phyloP scores from a whole-genome alignment of 2,329 filamentous ascomycete genomes.

The Verticillium dahliae region DNA sequence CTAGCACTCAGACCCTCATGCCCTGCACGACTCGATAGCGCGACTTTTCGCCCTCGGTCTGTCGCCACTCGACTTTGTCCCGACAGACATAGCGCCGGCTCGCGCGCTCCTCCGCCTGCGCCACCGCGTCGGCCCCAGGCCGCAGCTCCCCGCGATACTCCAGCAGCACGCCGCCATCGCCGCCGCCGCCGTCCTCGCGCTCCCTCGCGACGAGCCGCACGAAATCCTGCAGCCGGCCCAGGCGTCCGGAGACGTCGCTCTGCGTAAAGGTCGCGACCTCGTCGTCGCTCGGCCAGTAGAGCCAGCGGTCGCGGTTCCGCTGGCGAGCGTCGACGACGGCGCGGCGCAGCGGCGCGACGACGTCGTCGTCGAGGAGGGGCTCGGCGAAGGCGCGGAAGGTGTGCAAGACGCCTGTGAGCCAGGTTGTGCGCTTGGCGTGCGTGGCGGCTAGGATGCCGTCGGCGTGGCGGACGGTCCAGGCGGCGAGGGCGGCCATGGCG shows the following conservation, averaged over 20 bases:
- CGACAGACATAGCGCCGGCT: neutral
- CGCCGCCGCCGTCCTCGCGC: neutral
- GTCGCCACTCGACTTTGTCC: neutral
- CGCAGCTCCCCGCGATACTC: neutral
- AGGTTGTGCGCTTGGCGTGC: constrained; percentile 9
- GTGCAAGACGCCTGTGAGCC: constrained; percentile 29
- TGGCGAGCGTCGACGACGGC: constrained; percentile 17
- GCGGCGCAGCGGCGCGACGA: constrained; percentile 22
- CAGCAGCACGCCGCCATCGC: neutral
- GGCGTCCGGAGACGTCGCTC: constrained; percentile 4
- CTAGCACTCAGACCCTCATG: neutral
- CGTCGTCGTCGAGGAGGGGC: constrained; percentile 27
- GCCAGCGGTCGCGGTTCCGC: constrained; percentile 12
- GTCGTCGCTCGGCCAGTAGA: constrained; percentile 31
- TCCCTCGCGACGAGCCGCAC: neutral
- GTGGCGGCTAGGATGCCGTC: constrained; percentile 18
- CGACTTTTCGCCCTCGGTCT: neutral
- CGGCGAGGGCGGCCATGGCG: constrained; percentile 49
- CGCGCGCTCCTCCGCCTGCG: neutral
- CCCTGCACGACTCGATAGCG: neutral
- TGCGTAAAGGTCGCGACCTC: constrained; percentile 26
- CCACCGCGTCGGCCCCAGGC: neutral
- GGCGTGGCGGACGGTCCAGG: constrained; percentile 49
- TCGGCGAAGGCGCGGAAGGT: constrained; percentile 42
- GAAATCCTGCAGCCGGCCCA: constrained; percentile 3